Conservation (phyloP, 257 asterid species). For the Solanum pennellii region DNA sequence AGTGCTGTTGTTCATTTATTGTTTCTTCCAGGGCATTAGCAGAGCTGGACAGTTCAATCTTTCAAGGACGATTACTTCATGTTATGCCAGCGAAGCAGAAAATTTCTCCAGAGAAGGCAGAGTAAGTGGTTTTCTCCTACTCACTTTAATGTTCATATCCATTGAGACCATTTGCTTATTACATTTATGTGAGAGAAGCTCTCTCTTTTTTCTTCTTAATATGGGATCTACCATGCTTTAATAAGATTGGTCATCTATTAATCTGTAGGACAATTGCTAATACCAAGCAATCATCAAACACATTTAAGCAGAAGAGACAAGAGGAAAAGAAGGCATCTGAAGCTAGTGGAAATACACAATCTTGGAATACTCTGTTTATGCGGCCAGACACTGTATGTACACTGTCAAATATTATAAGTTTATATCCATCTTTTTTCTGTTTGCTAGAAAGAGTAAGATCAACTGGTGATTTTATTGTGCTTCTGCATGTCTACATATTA, state of each 20-base stretch:
- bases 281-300: constrained; percentile 35
- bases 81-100: constrained; percentile 80
- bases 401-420: neutral
- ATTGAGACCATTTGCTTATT: neutral
- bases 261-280: constrained; percentile 25
- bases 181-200: neutral
- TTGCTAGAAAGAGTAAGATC: neutral
- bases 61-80: constrained; percentile 92
- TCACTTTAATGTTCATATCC: neutral
- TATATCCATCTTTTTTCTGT: neutral
- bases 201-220: neutral
- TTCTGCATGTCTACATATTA: neutral
- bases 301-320: constrained; percentile 58
- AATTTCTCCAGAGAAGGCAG: constrained; percentile 24
- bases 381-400: constrained; percentile 83
- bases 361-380: constrained; percentile 88
- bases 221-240: neutral
- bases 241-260: constrained; percentile 1
- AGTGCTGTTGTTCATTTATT: neutral
- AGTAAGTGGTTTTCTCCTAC: constrained; percentile 24
- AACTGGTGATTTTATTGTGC: neutral
- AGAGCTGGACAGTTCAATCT: constrained; percentile 68
- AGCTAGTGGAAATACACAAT: constrained; percentile 73
- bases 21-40: constrained; percentile 54
- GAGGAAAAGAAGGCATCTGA: constrained; percentile 77